Percentiles rank a stretch among this genome's conserved stretches.
These are phyloP conservation scores for Protomyces gravidus DNA, from an alignment of 1,139 yeast genomes.

Conservation along the genomic window DNA sequence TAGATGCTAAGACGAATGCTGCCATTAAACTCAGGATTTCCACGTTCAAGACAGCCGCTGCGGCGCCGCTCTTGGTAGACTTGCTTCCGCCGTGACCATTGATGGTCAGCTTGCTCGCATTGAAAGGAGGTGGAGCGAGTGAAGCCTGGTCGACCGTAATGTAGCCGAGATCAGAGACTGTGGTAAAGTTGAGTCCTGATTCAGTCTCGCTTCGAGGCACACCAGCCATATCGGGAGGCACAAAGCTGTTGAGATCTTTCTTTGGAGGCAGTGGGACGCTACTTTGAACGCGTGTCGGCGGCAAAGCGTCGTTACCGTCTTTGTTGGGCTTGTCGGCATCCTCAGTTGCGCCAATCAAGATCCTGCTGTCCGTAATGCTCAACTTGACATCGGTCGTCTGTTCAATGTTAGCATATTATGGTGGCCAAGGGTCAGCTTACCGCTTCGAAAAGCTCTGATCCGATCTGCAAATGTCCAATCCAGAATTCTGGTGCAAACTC, in stretches of 20 bases:
- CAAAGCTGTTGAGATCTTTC: neutral
- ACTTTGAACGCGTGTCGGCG: neutral
- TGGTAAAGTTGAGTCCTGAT: neutral
- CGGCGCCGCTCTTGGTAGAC: neutral
- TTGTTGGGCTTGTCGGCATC: neutral
- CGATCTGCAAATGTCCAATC: neutral
- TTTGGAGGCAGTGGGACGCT: neutral
- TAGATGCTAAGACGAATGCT: neutral
- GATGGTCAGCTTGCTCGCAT: neutral
- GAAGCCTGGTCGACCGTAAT: neutral
- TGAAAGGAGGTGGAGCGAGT: neutral
- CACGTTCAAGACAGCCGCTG: neutral
- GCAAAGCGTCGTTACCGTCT: neutral
- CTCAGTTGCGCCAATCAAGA: neutral
- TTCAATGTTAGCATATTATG: no score
- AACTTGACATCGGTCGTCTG: neutral
- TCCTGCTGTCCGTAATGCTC: neutral
- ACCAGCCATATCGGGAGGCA: neutral
- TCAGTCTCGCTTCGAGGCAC: neutral
- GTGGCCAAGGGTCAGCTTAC: neutral
- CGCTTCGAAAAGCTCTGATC: neutral
- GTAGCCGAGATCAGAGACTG: neutral
- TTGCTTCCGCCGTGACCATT: neutral
- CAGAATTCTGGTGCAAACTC: neutral
- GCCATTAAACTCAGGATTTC: neutral